Conservation (phyloP, 2,329 filamentous ascomycete species). For the Oidium heveae region DNA sequence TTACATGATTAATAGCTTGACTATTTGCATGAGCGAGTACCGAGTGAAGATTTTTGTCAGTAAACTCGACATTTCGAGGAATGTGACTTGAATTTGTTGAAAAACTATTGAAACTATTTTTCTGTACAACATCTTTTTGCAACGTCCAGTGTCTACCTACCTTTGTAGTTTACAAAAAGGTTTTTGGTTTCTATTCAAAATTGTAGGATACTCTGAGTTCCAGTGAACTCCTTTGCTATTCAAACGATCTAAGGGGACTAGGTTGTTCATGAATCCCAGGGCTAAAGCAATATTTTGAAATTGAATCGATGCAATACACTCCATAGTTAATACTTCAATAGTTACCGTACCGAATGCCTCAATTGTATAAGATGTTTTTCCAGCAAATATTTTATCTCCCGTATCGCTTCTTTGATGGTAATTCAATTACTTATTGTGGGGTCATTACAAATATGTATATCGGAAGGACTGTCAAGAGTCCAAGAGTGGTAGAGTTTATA, state of each 20-base stretch:
- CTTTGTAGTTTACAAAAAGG: neutral
- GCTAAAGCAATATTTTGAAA: neutral
- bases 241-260: neutral
- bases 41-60: neutral
- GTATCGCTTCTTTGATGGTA: neutral
- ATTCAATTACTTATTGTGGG: neutral
- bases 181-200: neutral
- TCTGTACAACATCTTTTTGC: neutral
- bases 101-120: neutral
- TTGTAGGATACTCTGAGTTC: neutral
- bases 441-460: neutral
- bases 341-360: neutral
- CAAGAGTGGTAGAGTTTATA: neutral
- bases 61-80: neutral
- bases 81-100: neutral
- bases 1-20: neutral
- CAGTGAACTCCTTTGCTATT: neutral
- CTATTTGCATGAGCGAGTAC: neutral
- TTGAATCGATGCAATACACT: neutral
- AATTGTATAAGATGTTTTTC: neutral
- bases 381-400: neutral
- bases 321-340: neutral
- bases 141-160: neutral
- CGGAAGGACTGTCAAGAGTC: neutral
- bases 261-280: neutral